Evolutionary conservation across 352 stramenopile species (phyloP), one percentile per base, ranked within the genome.

Genomic region (Phytophthora sp.): DNA sequence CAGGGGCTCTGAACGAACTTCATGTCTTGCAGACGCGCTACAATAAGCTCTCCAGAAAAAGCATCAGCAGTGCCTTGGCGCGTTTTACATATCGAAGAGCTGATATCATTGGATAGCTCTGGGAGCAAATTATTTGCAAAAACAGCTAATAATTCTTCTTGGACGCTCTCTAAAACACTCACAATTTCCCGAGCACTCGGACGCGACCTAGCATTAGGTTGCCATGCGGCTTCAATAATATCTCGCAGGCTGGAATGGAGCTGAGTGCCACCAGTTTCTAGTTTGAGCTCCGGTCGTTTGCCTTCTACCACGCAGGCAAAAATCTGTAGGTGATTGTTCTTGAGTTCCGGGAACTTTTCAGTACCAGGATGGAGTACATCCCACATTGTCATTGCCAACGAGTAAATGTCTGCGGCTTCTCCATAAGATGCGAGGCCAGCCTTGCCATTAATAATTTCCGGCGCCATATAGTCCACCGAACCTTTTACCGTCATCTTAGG

Each of bases 401-500:
- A 80, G 56, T 91, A 95, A 31, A 95, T 69, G 37, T 94, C 87
- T 0, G 85, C 83, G 26, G 78, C 76, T 42, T 93, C 79, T 15
- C 58, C 80, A 53, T 94, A 95, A 15, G 41, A 24, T 3, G 76
- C 79, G 2, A 79, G 10, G 0, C 79, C 83, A 3, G 61, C 72
- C 20, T 77, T 77, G n/a, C 82, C 80, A 6, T 91, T 81, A 51
- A 95, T 91, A 50, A 95, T 72, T 32, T 95, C 84, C 3, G 84
- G 84, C 5, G 86, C 84, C 86, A 94, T 94, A 66, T 92, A 92
- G 37, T 88, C 74, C 3, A 89, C 82, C 0, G 84, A 92, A 3
- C 84, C 84, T 44, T 84, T 76, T 20, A 95, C 83, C 1, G 78
- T 85, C 79, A 89, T 84, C 23, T 61, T 64, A 5, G 61, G 61